Evolutionary conservation across 2,329 filamentous ascomycete genomes (phyloP).

Genomic region (Verticillium alfalfae): DNA sequence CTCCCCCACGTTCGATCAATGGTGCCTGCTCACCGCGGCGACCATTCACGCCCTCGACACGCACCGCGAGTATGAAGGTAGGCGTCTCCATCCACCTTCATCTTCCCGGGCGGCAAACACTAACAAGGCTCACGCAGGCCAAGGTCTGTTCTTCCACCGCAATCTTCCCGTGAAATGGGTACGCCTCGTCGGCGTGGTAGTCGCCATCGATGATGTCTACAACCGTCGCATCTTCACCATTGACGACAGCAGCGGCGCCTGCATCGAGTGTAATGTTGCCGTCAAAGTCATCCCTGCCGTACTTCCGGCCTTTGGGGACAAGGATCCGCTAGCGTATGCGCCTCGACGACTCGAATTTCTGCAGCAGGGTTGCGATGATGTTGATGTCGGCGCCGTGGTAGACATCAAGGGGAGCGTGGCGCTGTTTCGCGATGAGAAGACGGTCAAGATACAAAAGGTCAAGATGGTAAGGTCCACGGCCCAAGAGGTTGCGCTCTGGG

Average conservation of each 20-base stretch:
- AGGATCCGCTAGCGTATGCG: background rate
- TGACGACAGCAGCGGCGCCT: conserved; percentile 60
- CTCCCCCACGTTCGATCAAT: conserved; percentile 54
- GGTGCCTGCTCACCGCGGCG: conserved; percentile 48
- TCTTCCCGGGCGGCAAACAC: background rate
- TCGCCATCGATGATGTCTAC: conserved; percentile 50
- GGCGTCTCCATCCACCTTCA: conserved; percentile 5
- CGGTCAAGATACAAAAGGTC: conserved; percentile 48
- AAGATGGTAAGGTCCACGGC: conserved; percentile 43
- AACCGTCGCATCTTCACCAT: conserved; percentile 47
- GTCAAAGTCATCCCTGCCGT: conserved; percentile 8
- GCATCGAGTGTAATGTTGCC: conserved; percentile 41
- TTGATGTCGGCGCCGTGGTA: conserved; percentile 49
- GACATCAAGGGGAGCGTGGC: conserved; percentile 51
- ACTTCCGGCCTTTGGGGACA: background rate
- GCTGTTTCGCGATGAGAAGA: conserved; percentile 40
- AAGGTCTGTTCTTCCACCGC: conserved; percentile 58
- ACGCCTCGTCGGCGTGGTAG: conserved; percentile 64
- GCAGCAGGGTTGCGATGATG: conserved; percentile 16
- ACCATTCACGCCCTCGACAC: conserved; percentile 44
- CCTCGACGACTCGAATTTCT: background rate
- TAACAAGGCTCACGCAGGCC: conserved; percentile 20
- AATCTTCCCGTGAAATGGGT: conserved; percentile 77
- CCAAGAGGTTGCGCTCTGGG: conserved; percentile 55
- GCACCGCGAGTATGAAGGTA: conserved; percentile 49